phyloP scores from a whole-genome alignment of 2,329 filamentous ascomycete species.

The Ilyonectria mors-panacis region DNA sequence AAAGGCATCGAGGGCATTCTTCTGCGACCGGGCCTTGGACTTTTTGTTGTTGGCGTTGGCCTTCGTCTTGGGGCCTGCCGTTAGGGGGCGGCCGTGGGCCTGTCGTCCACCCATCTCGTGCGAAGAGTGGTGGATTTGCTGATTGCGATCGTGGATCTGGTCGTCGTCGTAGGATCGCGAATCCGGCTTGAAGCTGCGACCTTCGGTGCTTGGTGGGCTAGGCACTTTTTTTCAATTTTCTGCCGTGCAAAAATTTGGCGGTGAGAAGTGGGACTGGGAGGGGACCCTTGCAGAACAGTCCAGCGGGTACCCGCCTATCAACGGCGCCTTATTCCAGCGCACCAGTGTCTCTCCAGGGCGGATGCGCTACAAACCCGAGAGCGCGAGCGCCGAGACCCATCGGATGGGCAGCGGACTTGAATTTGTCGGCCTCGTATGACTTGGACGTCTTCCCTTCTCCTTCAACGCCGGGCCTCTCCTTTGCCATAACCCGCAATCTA shows the following conservation, averaged over 20 bases:
- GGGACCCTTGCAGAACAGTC: constrained; percentile 38
- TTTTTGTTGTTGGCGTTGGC: constrained; percentile 53
- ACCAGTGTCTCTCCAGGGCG: constrained; percentile 14
- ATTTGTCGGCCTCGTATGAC: constrained; percentile 33
- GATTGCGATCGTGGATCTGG: constrained; percentile 17
- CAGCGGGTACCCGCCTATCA: constrained; percentile 51
- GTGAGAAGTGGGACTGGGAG: constrained; percentile 45
- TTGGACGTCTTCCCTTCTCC: constrained; percentile 8
- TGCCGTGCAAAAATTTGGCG: constrained; percentile 48
- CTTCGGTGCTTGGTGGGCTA: constrained; percentile 26
- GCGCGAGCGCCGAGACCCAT: constrained; percentile 33
- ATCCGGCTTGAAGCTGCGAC: constrained; percentile 31
- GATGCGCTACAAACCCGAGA: constrained; percentile 18
- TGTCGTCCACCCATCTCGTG: constrained; percentile 71
- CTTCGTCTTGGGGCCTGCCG: constrained; percentile 56
- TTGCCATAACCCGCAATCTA: constrained; percentile 26
- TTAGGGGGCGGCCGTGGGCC: constrained; percentile 69
- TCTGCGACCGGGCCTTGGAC: constrained; percentile 64
- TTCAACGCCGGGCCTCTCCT: constrained; percentile 24
- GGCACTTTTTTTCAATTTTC: constrained; percentile 47
- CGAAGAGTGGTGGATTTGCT: constrained; percentile 17
- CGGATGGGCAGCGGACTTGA: constrained; percentile 15
- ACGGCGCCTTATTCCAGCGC: constrained; percentile 39
- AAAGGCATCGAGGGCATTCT: constrained; percentile 70
- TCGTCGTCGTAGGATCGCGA: constrained; percentile 28